Evolutionary conservation across 129 eudicot genomes (phyloP).

Genomic region (Erigeron canadensis): DNA sequence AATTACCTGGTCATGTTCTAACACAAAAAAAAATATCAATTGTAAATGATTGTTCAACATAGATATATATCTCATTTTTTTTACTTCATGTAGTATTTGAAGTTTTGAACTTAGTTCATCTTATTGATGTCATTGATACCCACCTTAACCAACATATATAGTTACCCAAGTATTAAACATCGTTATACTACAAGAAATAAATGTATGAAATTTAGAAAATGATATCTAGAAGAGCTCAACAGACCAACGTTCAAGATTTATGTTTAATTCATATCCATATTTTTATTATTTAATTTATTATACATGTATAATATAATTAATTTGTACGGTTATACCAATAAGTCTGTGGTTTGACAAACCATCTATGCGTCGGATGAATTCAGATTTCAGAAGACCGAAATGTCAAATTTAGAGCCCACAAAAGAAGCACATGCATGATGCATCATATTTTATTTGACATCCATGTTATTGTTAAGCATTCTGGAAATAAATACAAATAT

Average conservation of each 20-base stretch:
- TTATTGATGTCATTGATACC: too few relatives aligned
- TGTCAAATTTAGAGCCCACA: slow-evolving; percentile 17
- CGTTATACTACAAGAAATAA: not conserved
- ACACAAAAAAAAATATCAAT: too few relatives aligned
- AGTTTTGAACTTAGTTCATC: too few relatives aligned
- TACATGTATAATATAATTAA: too few relatives aligned
- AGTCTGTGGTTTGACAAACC: slow-evolving; percentile 22
- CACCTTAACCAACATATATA: too few relatives aligned
- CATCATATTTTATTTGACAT: not conserved
- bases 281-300: too few relatives aligned
- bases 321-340: not conserved
- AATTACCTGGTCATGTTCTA: too few relatives aligned
- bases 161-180: not conserved
- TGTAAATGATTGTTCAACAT: too few relatives aligned
- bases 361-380: slow-evolving; percentile 3
- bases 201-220: not conserved
- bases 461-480: not conserved
- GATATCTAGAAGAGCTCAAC: not conserved
- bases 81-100: too few relatives aligned
- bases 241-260: slow-evolving; percentile 14
- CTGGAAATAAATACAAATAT: not conserved
- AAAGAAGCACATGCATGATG: slow-evolving; percentile 18
- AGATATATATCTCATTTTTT: too few relatives aligned
- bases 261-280: not conserved
- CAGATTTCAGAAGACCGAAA: slow-evolving; percentile 21